Evolutionary conservation across 495 filamentous ascomycete genomes (phyloP), one percentile per base, ranked within the genome.

Genomic region (Thermothielavioides terrestris): DNA sequence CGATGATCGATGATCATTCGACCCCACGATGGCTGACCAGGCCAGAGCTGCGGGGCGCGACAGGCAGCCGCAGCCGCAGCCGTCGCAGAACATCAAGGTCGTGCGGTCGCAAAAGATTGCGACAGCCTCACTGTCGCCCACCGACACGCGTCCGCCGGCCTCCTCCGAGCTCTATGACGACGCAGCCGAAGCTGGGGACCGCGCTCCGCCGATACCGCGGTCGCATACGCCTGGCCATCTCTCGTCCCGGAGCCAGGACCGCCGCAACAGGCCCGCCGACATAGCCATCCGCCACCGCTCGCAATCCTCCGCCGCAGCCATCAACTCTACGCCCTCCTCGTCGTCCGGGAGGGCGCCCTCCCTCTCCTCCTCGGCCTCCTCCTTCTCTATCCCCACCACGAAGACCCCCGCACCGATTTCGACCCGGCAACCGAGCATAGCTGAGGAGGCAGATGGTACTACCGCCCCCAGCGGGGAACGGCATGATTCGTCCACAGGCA

Each of bases 141-240:
- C 57, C 47, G 60, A 65, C 18, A 37, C 64, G 34, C 59, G 54
- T 21, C 32, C 56, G 11, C 45, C 56, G 22, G 45, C 52, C 34
- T 40, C 36, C 34, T 40, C 36, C 20, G 54, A 58, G n/a, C 34
- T 42, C 40, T 61, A 66, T 50, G 57, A 63, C 42, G 57, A 63
- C 42, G 51, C 51, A 15, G 42, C 42, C 43, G 61, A 60, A 21
- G 39, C 40, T 40, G 52, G 50, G 21, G 61, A 66, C 25, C 59
- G 62, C 46, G 58, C 69, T 15, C 53, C 66, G 23, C 60, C 65
- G 46, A 57, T 71, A 22, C 59, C 60, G 20, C 65, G 76, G 48
- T 77, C 70, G 38, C 76, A 78, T 50, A 78, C 75, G 1, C 76
- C 76, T 4, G 76, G 76, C 44, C 76, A 77, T 47, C 68, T 79